These are phyloP conservation scores for Penicillium palitans DNA, from an alignment of 2,329 filamentous ascomycete genomes.

Conservation along the genomic window DNA sequence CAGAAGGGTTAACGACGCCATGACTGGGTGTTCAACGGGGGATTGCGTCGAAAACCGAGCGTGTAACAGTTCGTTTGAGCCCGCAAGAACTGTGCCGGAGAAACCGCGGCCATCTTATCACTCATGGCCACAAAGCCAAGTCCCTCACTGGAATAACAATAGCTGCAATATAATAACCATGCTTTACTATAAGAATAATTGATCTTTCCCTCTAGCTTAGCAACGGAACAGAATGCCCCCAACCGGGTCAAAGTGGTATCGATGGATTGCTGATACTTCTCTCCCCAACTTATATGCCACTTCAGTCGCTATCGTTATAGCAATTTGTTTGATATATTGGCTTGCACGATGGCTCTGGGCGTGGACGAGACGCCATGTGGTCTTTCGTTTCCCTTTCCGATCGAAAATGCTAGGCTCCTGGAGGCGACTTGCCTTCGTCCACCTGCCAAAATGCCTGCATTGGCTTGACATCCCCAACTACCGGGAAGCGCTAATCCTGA, in stretches of 20 bases:
- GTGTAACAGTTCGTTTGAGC: no score
- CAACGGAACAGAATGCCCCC: neutral
- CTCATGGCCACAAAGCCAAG: no score
- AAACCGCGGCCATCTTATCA: no score
- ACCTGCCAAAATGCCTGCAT: neutral
- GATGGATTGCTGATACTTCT: neutral
- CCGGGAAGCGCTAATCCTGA: neutral
- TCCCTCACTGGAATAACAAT: no score
- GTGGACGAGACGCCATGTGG: neutral
- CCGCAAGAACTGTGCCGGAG: no score
- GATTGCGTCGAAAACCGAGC: no score
- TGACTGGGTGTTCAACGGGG: no score
- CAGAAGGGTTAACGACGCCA: no score
- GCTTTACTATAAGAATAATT: no score
- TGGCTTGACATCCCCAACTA: neutral
- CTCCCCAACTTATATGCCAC: neutral
- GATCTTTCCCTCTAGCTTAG: no score
- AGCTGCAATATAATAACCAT: no score
- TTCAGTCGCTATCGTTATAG: neutral
- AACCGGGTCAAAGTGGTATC: neutral
- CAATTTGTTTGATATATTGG: neutral
- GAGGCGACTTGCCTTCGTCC: neutral
- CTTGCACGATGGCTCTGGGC: neutral
- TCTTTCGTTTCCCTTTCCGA: neutral
- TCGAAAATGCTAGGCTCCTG: neutral